Evolutionary conservation across 192 early-diverging fungal species (phyloP), one percentile per base, ranked within the genome.

Genomic region (Coemansia javaensis): DNA sequence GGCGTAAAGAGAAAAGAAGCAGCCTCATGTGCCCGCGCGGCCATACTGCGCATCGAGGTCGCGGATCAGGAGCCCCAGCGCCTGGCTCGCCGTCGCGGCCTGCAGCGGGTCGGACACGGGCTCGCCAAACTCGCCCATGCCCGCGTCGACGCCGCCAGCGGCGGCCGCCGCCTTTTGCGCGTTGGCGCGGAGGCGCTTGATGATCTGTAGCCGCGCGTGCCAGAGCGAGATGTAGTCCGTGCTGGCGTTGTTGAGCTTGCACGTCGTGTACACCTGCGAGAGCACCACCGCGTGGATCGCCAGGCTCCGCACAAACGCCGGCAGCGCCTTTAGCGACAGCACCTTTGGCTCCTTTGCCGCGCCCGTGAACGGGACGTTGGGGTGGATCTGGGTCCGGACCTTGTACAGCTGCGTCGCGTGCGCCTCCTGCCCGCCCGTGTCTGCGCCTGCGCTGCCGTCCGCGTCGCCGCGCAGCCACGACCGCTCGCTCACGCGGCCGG

Each of bases 241-340:
- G 4, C 69, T 58, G 5, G 40, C 41, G 10, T 39, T 32, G 36
- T 82, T 77, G 27, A 56, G 73, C 30, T 80, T 75, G 52, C 78
- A 83, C 54, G 84, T 81, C 17, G 76, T 65, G 44, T 86, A 93
- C 7, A 94, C 84, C 50, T 97, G 86, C 28, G 93, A 85, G 60
- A 94, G 85, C 41, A 95, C 85, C 41, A 91, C 92, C 21, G 87
- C 86, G 59, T 96, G 90, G 22, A 94, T 75, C 0, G 90, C 89
- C 13, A 90, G 69, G 55, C 87, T 81, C 14, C 93, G 72, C 8
- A 93, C 88, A 74, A 94, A 93, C 7, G 77, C 68, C 9, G 87
- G 84, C 31, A 99, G 59, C 21, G 82, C 80, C 5, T 67, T 72
- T 15, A 86, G 87, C 15, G 88, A 82, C 17, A 99, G 73, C 34